Percentiles rank a stretch among this genome's conserved stretches.
Conservation (phyloP, 1,284 basidiomycete genomes). For the Sporisorium iseilematis-ciliati region DNA sequence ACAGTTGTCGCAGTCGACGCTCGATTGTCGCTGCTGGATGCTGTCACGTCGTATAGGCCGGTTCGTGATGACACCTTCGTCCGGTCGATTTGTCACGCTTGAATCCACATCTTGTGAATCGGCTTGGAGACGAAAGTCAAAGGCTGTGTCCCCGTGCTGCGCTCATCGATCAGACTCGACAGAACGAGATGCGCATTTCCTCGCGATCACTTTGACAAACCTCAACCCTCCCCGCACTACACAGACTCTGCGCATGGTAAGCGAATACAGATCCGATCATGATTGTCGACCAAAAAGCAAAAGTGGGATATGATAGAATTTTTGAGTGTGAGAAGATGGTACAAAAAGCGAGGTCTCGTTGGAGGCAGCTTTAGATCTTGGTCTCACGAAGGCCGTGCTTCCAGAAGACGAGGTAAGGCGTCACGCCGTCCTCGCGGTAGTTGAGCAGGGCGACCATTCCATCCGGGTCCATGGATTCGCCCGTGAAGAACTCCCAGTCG, state of each 20-base stretch:
- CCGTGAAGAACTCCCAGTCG: constrained; percentile 86
- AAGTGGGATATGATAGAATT: background rate
- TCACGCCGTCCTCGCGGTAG: constrained; percentile 75
- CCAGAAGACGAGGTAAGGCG: constrained; percentile 76
- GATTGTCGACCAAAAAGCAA: background rate
- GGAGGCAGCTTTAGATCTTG: constrained; percentile 61
- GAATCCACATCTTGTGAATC: no score
- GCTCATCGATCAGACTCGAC: background rate
- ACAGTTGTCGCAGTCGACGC: no score
- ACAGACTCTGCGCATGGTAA: background rate
- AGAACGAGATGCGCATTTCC: no score
- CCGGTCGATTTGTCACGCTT: no score
- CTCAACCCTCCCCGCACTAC: background rate
- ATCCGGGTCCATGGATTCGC: constrained; percentile 76
- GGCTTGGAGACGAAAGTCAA: no score
- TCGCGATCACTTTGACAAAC: background rate
- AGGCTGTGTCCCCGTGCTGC: no score
- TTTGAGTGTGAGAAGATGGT: background rate
- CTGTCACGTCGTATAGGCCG: no score
- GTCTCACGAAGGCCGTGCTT: constrained; percentile 68
- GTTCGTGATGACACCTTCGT: no score
- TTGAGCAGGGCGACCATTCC: constrained; percentile 70
- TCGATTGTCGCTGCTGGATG: no score
- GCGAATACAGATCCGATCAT: constrained; percentile 12
- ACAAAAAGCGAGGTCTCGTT: background rate